Evolutionary conservation across 1,139 yeast species (phyloP).

Genomic region (Protomyces inundatus): DNA sequence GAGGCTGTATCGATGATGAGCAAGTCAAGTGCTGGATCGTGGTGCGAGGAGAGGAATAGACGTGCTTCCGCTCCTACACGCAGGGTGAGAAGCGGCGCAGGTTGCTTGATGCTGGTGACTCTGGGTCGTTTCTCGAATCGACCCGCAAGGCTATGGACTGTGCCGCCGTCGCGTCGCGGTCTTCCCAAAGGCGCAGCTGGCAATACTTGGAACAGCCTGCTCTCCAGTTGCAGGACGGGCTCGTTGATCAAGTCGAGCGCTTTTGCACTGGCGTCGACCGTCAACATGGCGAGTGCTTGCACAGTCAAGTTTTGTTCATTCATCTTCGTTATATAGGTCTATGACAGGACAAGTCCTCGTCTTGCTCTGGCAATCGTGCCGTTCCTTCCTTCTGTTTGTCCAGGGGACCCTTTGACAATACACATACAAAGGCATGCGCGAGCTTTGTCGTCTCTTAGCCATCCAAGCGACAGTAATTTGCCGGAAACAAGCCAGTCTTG

Average conservation of each 20-base stretch:
- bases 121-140: not conserved
- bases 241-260: not conserved
- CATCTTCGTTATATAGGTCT: not conserved
- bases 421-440: too few relatives aligned
- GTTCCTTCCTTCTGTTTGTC: not conserved
- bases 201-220: not conserved
- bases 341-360: too few relatives aligned
- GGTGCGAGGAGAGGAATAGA: not conserved
- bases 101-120: not conserved
- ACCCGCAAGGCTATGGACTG: not conserved
- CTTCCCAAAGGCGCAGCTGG: not conserved
- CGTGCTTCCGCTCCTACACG: not conserved
- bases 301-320: not conserved
- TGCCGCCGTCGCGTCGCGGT: not conserved
- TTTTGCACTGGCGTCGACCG: not conserved
- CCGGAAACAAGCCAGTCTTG: slow-evolving; percentile 89
- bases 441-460: not conserved
- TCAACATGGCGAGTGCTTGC: not conserved
- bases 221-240: not conserved
- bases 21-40: not conserved
- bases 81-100: too few relatives aligned
- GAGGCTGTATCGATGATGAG: not conserved
- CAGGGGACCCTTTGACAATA: not conserved
- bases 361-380: too few relatives aligned
- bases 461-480: slow-evolving; percentile 74